Conservation (phyloP, 495 filamentous ascomycete species). For the Lasiosphaeria ovina region DNA sequence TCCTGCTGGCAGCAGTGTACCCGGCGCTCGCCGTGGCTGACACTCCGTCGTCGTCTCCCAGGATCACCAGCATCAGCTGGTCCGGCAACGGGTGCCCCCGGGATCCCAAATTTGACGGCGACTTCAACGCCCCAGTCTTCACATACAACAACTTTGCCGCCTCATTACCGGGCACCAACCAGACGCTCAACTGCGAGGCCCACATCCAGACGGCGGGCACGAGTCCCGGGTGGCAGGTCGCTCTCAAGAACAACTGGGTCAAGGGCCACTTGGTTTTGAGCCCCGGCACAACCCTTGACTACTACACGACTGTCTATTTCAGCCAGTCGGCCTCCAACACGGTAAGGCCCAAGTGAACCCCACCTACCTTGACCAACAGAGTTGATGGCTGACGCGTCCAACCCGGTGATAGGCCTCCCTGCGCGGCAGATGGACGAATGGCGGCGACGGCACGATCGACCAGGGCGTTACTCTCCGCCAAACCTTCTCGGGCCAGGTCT, state of each 20-base stretch:
- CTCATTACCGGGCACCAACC: slow-evolving; percentile 25
- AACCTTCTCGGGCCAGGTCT: slow-evolving; percentile 31
- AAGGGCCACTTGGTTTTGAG: slow-evolving; percentile 34
- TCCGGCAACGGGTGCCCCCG: slow-evolving; percentile 40
- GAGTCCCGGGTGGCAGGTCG: slow-evolving; percentile 43
- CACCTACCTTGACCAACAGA: background rate
- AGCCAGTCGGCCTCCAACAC: slow-evolving; percentile 39
- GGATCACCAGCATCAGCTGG: slow-evolving; percentile 36
- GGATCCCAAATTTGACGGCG: slow-evolving; percentile 33
- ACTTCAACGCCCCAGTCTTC: slow-evolving; percentile 36
- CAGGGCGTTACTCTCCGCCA: slow-evolving; percentile 31
- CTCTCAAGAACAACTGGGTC: slow-evolving; percentile 34
- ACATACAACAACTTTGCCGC: slow-evolving; percentile 36
- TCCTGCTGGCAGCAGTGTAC: slow-evolving; percentile 24
- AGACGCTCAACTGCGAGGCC: slow-evolving; percentile 41
- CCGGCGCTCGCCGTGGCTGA: slow-evolving; percentile 20
- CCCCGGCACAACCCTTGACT: slow-evolving; percentile 33
- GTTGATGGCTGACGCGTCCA: background rate
- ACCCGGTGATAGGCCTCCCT: background rate
- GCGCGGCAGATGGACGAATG: slow-evolving; percentile 5
- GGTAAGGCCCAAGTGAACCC: slow-evolving; percentile 24
- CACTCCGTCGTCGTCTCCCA: slow-evolving; percentile 10
- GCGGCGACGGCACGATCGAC: slow-evolving; percentile 29
- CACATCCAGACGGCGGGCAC: slow-evolving; percentile 36
- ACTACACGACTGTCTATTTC: slow-evolving; percentile 41